Evolutionary conservation across 345 rosid genomes (phyloP).

Genomic region (Boechera stricta): DNA sequence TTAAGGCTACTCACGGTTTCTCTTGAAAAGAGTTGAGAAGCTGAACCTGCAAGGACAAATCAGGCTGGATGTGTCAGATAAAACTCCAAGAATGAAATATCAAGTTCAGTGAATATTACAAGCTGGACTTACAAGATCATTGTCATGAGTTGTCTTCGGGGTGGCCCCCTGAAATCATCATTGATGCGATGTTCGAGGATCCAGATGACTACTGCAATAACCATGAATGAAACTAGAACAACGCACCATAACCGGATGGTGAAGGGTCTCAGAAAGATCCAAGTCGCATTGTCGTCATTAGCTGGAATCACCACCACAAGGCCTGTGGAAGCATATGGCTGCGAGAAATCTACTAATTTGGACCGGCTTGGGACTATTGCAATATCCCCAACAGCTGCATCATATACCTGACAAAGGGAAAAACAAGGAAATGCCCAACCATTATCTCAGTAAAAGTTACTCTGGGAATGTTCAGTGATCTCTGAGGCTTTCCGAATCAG

Average conservation of each 20-base stretch:
- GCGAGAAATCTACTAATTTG: constrained; percentile 66
- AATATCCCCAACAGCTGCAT: constrained; percentile 76
- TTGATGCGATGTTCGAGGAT: constrained; percentile 83
- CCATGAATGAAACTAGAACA: constrained; percentile 56
- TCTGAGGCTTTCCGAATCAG: constrained; percentile 18
- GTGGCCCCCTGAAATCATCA: constrained; percentile 75
- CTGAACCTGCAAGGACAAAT: constrained; percentile 73
- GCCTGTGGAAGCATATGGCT: constrained; percentile 73
- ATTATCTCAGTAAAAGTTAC: constrained; percentile 15
- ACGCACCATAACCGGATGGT: constrained; percentile 64
- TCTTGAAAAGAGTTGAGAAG: constrained; percentile 86
- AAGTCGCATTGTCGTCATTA: constrained; percentile 47
- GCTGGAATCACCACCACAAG: constrained; percentile 76
- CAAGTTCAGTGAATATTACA: constrained; percentile 15
- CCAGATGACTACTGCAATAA: constrained; percentile 74
- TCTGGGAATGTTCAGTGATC: constrained; percentile 25
- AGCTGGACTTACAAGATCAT: constrained; percentile 64
- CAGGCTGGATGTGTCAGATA: constrained; percentile 21
- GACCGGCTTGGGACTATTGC: constrained; percentile 67
- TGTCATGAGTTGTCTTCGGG: constrained; percentile 59
- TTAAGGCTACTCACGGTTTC: constrained; percentile 64
- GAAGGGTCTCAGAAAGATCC: constrained; percentile 84
- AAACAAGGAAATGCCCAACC: constrained; percentile 17
- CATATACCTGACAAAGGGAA: constrained; percentile 54
- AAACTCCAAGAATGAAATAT: not conserved